Evolutionary conservation across 208 protist genomes (phyloP), one percentile per base, ranked within the genome.

Genomic region (Spongospora subterranea): DNA sequence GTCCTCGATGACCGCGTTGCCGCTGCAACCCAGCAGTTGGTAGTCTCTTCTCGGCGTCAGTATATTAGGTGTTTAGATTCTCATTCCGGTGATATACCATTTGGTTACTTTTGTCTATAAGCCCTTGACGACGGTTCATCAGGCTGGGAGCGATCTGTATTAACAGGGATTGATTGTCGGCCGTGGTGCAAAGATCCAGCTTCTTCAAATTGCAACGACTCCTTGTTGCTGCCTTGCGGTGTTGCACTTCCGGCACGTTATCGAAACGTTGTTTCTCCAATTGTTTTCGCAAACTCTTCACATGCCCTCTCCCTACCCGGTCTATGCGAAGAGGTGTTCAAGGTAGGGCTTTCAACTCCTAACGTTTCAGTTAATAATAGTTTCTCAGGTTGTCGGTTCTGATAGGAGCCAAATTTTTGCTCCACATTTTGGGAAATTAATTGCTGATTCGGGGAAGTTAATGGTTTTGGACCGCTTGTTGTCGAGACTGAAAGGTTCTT

Each of bases 381-480:
- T 60, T 60, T 24, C 24, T 6, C 24, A 60, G 50, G 50, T 43
- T 6, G 71, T 82, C 71, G 71, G 71, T 43, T 82, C 71, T 43
- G 35, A 82, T n/a, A 35, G 71, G 71, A 82, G 71, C n/a, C 71
- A 82, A n/a, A 43, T 82, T 20, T 82, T 82, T 43, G 71, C n/a
- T 29, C 90, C 90, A 40, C 39, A 88, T 41, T 35, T 89, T n/a
- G 71, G 90, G 11, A 91, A 60, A 17, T 38, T 95, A 1, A 91
- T 95, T 13, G 45, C 50, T n/a, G 93, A 95, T 29, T 94, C 93
- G 17, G 94, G 94, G 29, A 95, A 95, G 65, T 76, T 95, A 50
- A 90, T 77, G 45, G 45, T 88, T 17, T 88, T 95, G 96, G 98
- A 54, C 94, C 98, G 6, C 45, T 38, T 95, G n/a, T 77, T 95